These are phyloP conservation scores for Penicillium sp. DNA, from an alignment of 2,329 filamentous ascomycete genomes.

Conservation along the genomic window DNA sequence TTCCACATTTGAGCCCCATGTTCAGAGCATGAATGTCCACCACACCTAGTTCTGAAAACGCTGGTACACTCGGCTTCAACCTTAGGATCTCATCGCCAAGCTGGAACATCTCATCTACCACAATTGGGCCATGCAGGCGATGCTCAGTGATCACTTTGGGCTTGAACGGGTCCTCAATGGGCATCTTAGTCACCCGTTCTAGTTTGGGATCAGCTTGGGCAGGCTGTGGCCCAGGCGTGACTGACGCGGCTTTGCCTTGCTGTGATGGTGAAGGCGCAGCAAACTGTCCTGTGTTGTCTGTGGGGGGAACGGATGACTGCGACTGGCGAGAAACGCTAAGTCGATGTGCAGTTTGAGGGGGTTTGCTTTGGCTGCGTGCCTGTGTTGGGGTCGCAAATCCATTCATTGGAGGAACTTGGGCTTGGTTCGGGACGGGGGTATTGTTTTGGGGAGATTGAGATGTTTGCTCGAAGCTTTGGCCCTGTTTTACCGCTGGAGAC, in stretches of 20 bases:
- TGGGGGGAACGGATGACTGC: conserved; percentile 31
- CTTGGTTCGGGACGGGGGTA: conserved; percentile 30
- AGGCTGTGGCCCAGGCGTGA: conserved; percentile 29
- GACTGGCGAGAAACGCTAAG: conserved; percentile 35
- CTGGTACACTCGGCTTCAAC: conserved; percentile 73
- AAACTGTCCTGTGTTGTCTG: conserved; percentile 30
- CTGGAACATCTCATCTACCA: conserved; percentile 63
- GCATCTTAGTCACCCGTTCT: conserved; percentile 36
- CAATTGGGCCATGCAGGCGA: conserved; percentile 69
- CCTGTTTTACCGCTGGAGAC: conserved; percentile 48
- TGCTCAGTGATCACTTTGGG: conserved; percentile 49
- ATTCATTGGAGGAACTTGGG: conserved; percentile 36
- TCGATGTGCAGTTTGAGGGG: conserved; percentile 29
- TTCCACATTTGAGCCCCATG: conserved; percentile 84
- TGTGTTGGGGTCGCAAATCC: conserved; percentile 42
- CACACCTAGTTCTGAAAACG: conserved; percentile 74
- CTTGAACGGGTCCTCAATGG: conserved; percentile 48
- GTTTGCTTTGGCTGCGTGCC: conserved; percentile 35
- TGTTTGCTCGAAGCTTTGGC: conserved; percentile 48
- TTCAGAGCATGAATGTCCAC: conserved; percentile 90
- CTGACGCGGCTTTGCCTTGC: conserved; percentile 26
- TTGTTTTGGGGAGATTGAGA: conserved; percentile 34
- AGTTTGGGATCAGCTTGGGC: conserved; percentile 32
- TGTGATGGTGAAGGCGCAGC: conserved; percentile 30
- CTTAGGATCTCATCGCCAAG: conserved; percentile 67